Conservation (phyloP, 768 basidiomycete species). For the Hemileccinum impolitum region DNA sequence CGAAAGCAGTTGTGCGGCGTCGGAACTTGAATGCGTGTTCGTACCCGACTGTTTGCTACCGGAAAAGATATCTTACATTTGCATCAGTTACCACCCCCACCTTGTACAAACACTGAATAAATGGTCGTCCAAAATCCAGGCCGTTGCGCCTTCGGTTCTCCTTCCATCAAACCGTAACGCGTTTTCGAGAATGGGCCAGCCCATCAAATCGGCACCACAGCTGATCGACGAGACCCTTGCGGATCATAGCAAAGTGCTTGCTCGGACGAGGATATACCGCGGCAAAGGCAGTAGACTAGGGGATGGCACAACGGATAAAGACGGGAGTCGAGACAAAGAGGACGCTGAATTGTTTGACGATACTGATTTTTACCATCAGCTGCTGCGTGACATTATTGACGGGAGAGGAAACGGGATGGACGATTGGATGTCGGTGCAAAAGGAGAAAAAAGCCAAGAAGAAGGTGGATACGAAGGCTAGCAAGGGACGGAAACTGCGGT, state of each 20-base stretch:
- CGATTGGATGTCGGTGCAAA: constrained; percentile 65
- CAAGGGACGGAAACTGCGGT: constrained; percentile 92
- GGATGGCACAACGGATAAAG: constrained; percentile 26
- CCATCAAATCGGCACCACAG: constrained; percentile 62
- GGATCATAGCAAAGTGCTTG: constrained; percentile 56
- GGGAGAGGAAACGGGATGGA: constrained; percentile 45
- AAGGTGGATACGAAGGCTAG: constrained; percentile 95
- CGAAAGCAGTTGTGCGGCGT: constrained; percentile 40
- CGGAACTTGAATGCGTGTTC: constrained; percentile 52
- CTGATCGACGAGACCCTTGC: constrained; percentile 72
- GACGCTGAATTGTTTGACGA: constrained; percentile 72
- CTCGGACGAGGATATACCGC: constrained; percentile 58
- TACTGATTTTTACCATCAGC: constrained; percentile 89
- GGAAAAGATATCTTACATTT: constrained; percentile 4
- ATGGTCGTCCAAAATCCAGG: constrained; percentile 96
- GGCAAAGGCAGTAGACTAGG: constrained; percentile 47
- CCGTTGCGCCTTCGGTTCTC: constrained; percentile 78
- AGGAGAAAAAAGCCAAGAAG: constrained; percentile 71
- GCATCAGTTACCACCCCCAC: constrained; percentile 58
- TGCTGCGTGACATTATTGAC: constrained; percentile 90
- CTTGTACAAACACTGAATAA: constrained; percentile 79
- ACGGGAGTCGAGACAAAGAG: constrained; percentile 34
- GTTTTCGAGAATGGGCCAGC: constrained; percentile 58
- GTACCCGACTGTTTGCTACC: constrained; percentile 20
- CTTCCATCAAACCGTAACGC: constrained; percentile 67